phyloP scores from a whole-genome alignment of 1,284 basidiomycete genomes.

The Leccinum subrobustum region DNA sequence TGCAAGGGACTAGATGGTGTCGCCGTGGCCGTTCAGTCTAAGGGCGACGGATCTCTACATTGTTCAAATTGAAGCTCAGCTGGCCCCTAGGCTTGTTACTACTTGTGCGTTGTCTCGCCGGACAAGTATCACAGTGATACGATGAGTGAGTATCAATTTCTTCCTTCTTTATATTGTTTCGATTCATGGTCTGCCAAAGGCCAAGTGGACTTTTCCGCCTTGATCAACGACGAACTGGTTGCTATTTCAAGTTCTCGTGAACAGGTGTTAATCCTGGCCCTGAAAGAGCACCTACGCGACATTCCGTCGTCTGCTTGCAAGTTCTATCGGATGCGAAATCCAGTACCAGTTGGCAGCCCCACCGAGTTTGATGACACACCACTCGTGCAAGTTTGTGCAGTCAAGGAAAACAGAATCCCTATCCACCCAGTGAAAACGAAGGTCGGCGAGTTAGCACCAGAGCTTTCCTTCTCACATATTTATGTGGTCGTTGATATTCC shows the following conservation, averaged over 20 bases:
- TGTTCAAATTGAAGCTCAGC: too few species aligned
- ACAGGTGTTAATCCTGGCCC: neutral
- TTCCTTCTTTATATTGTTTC: neutral
- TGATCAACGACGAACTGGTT: neutral
- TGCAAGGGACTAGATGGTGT: too few species aligned
- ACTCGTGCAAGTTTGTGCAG: neutral
- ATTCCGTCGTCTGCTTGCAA: neutral
- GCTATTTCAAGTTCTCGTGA: neutral
- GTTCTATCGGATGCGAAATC: neutral
- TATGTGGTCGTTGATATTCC: neutral
- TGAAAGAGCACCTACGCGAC: neutral
- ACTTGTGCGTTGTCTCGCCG: too few species aligned
- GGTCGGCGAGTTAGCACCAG: neutral
- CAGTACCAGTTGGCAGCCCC: neutral
- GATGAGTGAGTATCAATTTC: neutral
- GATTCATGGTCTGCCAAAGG: neutral
- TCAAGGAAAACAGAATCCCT: neutral
- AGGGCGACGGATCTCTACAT: too few species aligned
- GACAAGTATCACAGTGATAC: neutral
- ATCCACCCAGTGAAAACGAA: neutral
- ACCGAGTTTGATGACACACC: neutral
- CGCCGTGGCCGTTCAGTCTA: too few species aligned
- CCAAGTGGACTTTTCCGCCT: neutral
- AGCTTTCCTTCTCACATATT: neutral
- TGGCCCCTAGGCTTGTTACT: too few species aligned